These are phyloP conservation scores for Populus trichocarpa DNA, from an alignment of 441 rosid genomes.

Conservation along the genomic window DNA sequence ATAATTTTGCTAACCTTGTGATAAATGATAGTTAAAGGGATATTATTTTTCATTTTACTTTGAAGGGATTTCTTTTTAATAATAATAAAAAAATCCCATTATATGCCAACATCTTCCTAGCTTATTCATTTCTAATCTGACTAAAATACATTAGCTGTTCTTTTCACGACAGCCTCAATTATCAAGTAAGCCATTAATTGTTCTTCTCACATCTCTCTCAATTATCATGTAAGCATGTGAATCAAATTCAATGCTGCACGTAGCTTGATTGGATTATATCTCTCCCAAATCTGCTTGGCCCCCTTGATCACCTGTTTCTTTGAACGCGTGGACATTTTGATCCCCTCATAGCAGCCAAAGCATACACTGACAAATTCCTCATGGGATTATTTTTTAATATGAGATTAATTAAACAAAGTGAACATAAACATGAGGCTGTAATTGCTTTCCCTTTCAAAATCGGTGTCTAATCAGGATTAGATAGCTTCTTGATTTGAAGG, in stretches of 20 bases:
- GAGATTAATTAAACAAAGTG: not conserved
- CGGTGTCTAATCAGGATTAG: not conserved
- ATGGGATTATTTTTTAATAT: not conserved
- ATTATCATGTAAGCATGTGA: not conserved
- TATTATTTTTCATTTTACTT: not conserved
- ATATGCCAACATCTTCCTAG: not conserved
- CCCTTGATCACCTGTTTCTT: not conserved
- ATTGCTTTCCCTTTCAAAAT: not conserved
- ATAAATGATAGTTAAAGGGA: no score
- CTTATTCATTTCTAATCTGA: not conserved
- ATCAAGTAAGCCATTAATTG: not conserved
- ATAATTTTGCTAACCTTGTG: not conserved
- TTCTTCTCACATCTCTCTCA: not conserved
- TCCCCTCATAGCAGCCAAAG: not conserved
- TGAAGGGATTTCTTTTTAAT: not conserved
- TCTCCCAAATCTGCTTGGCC: not conserved
- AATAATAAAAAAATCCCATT: not conserved
- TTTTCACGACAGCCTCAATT: not conserved
- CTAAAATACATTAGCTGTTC: not conserved
- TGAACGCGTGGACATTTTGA: not conserved
- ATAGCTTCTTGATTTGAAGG: not conserved
- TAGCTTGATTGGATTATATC: not conserved
- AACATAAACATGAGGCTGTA: not conserved
- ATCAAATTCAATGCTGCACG: not conserved
- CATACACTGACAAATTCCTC: not conserved